phyloP scores from a whole-genome alignment of 495 filamentous ascomycete species.

The Penicillium egyptiacum region DNA sequence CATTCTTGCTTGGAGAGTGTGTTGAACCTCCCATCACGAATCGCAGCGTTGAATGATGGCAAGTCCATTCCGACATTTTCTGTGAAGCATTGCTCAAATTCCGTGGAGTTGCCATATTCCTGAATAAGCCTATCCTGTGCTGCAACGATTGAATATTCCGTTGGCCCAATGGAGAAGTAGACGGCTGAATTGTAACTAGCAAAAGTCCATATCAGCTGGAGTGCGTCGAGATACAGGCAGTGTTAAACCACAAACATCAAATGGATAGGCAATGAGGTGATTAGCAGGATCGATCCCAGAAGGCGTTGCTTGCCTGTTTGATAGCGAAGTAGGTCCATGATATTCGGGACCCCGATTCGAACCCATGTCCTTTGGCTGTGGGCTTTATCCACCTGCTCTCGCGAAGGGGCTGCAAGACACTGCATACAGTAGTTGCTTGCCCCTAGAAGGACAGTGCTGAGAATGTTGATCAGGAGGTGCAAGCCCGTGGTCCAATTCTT shows the following conservation, averaged over 20 bases:
- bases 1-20: neutral
- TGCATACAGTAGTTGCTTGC: conserved; percentile 13
- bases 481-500: neutral
- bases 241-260: neutral
- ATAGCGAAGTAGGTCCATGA: neutral
- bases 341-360: conserved; percentile 5
- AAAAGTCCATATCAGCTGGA: neutral
- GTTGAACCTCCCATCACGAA: neutral
- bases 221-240: neutral
- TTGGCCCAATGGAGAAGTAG: neutral
- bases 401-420: conserved; percentile 1
- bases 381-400: neutral
- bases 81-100: neutral
- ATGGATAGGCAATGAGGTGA: conserved; percentile 1
- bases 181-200: neutral
- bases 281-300: neutral
- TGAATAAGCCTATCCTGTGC: neutral
- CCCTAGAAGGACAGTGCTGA: neutral
- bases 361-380: conserved; percentile 7
- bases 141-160: neutral
- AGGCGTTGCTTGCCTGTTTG: neutral
- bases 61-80: neutral
- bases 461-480: conserved; percentile 5
- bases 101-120: neutral
- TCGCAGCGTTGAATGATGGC: neutral